These are phyloP conservation scores for Ophiocordyceps unilateralis DNA, from an alignment of 2,329 filamentous ascomycete species.

Conservation along the genomic window DNA sequence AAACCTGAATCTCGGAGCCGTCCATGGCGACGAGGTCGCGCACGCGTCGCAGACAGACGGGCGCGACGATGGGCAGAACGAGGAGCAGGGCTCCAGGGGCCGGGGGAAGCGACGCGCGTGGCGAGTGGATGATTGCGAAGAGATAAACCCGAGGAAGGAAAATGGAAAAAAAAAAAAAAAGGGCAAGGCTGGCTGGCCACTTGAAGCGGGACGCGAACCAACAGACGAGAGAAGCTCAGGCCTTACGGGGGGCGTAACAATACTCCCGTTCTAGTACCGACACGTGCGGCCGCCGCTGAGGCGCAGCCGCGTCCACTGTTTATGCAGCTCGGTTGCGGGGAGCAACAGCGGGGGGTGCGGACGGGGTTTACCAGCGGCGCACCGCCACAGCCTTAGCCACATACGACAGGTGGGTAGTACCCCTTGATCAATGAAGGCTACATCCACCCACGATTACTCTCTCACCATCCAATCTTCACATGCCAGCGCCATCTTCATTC, in stretches of 20 bases:
- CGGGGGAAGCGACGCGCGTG: constrained; percentile 9
- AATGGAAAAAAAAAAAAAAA: not conserved
- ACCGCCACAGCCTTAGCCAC: too few relatives aligned
- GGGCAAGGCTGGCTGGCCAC: too few relatives aligned
- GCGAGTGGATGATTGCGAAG: not conserved
- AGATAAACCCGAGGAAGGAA: not conserved
- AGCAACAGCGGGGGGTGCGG: not conserved
- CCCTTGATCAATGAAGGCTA: too few relatives aligned
- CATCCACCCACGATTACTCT: too few relatives aligned
- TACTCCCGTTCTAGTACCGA: too few relatives aligned
- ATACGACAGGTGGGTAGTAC: too few relatives aligned
- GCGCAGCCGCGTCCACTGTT: not conserved
- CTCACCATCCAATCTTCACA: not conserved
- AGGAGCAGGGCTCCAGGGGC: constrained; percentile 19
- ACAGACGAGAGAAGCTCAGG: too few relatives aligned
- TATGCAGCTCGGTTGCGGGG: not conserved
- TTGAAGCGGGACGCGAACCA: too few relatives aligned
- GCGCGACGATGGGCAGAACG: constrained; percentile 14
- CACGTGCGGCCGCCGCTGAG: too few relatives aligned
- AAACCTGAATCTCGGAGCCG: constrained; percentile 13
- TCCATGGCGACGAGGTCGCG: constrained; percentile 14
- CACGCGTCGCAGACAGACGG: constrained; percentile 7
- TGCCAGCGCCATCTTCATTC: not conserved
- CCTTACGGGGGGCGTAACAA: too few relatives aligned
- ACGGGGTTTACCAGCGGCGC: too few relatives aligned